Conservation (phyloP, 2,329 filamentous ascomycete species). For the Ceratocystis cubensis region DNA sequence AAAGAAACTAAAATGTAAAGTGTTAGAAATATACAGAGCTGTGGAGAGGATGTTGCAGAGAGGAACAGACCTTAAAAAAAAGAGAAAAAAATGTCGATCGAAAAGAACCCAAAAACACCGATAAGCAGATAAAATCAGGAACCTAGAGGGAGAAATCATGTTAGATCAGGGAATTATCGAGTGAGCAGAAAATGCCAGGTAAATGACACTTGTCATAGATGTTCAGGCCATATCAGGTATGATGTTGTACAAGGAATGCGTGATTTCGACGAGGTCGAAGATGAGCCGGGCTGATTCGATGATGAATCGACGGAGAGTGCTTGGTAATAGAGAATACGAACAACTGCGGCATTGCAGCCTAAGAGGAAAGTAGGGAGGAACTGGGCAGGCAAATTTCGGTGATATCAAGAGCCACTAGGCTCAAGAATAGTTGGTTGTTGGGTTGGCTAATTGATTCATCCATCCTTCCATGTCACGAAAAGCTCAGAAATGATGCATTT, state of each 20-base stretch:
- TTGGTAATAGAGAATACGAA: neutral
- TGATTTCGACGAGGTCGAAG: neutral
- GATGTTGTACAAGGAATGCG: constrained; percentile 2
- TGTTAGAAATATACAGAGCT: neutral
- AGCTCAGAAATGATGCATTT: no score
- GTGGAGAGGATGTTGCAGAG: neutral
- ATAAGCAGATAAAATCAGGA: constrained; percentile 14
- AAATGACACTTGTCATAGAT: constrained; percentile 7
- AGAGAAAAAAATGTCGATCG: constrained; percentile 13
- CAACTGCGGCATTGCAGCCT: neutral
- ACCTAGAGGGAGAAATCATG: neutral
- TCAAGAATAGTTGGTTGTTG: no score
- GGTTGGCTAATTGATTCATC: no score
- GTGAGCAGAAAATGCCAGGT: neutral
- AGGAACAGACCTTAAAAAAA: constrained; percentile 2
- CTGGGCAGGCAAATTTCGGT: neutral
- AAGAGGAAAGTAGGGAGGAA: neutral
- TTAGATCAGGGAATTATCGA: neutral
- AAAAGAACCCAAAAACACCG: constrained; percentile 17
- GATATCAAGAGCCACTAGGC: no score
- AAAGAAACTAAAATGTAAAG: neutral
- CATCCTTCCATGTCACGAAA: no score
- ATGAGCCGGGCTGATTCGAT: neutral
- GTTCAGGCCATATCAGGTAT: neutral
- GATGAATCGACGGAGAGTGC: neutral